Base-by-base conservation (phyloP, 2,329 filamentous ascomycete species). In the Fusarium sp. region DNA sequence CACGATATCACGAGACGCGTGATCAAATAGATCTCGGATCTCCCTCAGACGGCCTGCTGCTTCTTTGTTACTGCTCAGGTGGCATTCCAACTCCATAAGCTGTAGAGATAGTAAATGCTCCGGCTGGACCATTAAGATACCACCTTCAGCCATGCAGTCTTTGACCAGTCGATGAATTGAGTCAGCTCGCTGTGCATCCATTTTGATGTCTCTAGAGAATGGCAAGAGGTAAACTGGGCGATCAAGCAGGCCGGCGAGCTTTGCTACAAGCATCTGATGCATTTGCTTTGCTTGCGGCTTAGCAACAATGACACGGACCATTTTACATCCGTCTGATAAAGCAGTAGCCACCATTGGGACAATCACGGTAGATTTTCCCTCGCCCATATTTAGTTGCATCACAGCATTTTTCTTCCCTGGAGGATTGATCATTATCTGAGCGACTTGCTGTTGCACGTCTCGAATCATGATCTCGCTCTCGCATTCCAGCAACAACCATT, bases 341-440 rank as follows among this genome's bases (percentile, higher is more conserved):
- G 81, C 77, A 0, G 85, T 78, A 0, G 86, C 86, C 0, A 90
- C 85, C 46, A 91, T 89, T 0, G 90, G 90, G 0, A 90, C 83
- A 50, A 94, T 92, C 3, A 92, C 86, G 0, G 90, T 90, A 0
- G 88, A 89, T 65, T 92, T 92, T 0, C 90, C 90, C 71, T 91
- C 85, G 0, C 90, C 90, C 90, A 92, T 93, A 67, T 91, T 91
- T 6, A 93, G 77, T 70, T 92, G 89, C 81, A 91, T 84, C 0
- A 89, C 84, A 0, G 83, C 76, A 3, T 46, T 55, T 7, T 21
- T 6, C 66, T 89, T 91, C 0, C 74, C 34, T 73, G 0, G 74
- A 68, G 0, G 84, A 82, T 0, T 73, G 4, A 82, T 84, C 86
- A 93, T 92, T 16, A 83, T 73, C 0, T 59, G 48, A 0, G 90